Evolutionary conservation across 345 rosid genomes (phyloP), one percentile per base, ranked within the genome.

Genomic region (Erodium maritimum): DNA sequence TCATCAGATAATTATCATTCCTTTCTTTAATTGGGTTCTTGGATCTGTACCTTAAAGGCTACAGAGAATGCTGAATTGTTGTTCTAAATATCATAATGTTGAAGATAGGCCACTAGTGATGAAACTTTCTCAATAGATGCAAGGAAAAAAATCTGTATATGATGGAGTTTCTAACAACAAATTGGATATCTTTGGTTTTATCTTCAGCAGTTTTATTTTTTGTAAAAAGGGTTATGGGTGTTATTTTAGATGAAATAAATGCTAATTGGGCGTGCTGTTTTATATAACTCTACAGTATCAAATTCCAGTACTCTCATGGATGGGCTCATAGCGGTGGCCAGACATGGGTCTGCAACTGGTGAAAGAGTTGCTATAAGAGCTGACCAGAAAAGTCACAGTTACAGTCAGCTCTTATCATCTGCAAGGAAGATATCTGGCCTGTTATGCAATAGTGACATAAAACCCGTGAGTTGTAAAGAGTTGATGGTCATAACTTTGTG

Each of bases 291-390:
- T 72, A 62, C 79, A 83, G 95, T 81, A 51, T 66, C 71, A 17
- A 64, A 67, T 58, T 60, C 72, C 57, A 55, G 61, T 74, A 64
- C 88, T 54, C 67, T 82, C 22, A 93, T 93, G 99, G 95, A 93
- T 71, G 91, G 86, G 57, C 65, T 89, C 56, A 87, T 83, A 79
- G 74, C 86, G 19, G 83, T 73, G 56, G 77, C 60, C 21, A 75
- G 64, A 67, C 79, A 78, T 61, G 90, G 88, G 5, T 74, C 84
- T 60, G 73, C 55, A 19, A 69, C 82, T 12, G 64, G 58, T 58
- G 86, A 80, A 54, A 69, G 75, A 57, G 60, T 82, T 67, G 99
- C 95, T 1, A 80, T 93, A 66, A 84, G 80, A 76, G 85, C 90
- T 24, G 91, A 93, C 65, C 79, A 77, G 56, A 75, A 75, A 62